Evolutionary conservation across 2,329 filamentous ascomycete genomes (phyloP), one percentile per base, ranked within the genome.

Genomic region (Grosmannia huntii): DNA sequence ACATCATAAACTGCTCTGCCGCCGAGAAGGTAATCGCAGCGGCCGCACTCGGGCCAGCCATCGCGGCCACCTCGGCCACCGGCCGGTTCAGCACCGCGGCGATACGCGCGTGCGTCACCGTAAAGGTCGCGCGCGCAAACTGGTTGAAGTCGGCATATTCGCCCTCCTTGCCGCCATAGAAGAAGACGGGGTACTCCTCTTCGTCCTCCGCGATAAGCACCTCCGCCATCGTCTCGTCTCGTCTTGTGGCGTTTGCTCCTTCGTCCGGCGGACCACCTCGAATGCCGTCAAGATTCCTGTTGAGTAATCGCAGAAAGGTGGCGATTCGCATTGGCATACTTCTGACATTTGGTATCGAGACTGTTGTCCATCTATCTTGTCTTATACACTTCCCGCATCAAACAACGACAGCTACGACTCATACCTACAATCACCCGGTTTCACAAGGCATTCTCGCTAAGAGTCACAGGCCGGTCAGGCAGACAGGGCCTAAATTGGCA

Each of bases 1-100:
- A 73, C 72, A 72, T 73, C 70, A 73, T 73, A 62, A 71, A 73
- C 59, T 73, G 71, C 61, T 73, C 71, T 5, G 68, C 68, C 56
- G 68, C 71, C 57, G 59, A 63, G 62, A 73, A 72, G 4, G 62
- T 63, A 56, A 71, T 64, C 28, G 5, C 28, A 28, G 28, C 7
- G 33, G 49, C 58, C 16, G 50, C 4, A 12, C 23, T 27, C 14
- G 27, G 27, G 21, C 28, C 10, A 36, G 19, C 14, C 16, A 50
- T 28, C 23, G 56, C 60, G 5, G 41, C 59, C 21, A 50, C 12
- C 23, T 38, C 23, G 38, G 62, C 60, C 11, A 65, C 53, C 5
- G 57, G 52, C 16, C 65, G 63, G 28, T 60, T 65, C 53, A 68
- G 62, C 3, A 71, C 64, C 5, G 59, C 56, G 11, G 65, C 66